phyloP scores from a whole-genome alignment of 1,139 yeast species.

The Blastobotrys buckinghamii region DNA sequence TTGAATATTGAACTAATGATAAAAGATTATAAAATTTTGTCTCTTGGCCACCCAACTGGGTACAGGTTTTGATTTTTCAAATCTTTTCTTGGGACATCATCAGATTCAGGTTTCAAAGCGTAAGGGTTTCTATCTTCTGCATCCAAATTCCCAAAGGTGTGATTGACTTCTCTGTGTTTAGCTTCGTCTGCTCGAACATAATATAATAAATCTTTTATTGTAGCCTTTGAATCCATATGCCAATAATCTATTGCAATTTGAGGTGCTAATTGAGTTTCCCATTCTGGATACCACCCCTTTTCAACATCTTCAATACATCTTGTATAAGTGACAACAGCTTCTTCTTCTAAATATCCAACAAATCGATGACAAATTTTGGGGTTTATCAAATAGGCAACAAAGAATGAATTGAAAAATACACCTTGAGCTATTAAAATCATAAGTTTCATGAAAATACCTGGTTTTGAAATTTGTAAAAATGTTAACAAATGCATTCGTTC shows the following conservation, averaged over 20 bases:
- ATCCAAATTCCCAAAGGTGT: slow-evolving; percentile 63
- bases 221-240: slow-evolving; percentile 47
- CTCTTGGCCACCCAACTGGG: slow-evolving; percentile 59
- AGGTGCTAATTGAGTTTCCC: slow-evolving; percentile 35
- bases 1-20: too few species aligned
- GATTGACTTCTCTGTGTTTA: slow-evolving; percentile 72
- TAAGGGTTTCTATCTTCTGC: slow-evolving; percentile 60
- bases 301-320: slow-evolving; percentile 54
- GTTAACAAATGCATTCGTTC: slow-evolving; percentile 75
- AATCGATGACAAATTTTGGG: slow-evolving; percentile 70
- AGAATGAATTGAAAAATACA: slow-evolving; percentile 61
- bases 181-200: slow-evolving; percentile 63
- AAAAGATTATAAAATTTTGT: slow-evolving; percentile 37
- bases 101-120: slow-evolving; percentile 41
- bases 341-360: slow-evolving; percentile 76
- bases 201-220: slow-evolving; percentile 54
- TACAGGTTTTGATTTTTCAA: slow-evolving; percentile 42
- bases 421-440: slow-evolving; percentile 66
- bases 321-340: slow-evolving; percentile 67
- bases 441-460: slow-evolving; percentile 52
- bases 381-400: slow-evolving; percentile 50
- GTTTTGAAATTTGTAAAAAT: slow-evolving; percentile 59
- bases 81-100: slow-evolving; percentile 49
- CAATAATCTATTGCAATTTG: slow-evolving; percentile 60
- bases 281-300: slow-evolving; percentile 45